Conservation (phyloP, 176 grass and related monocot genomes). For the Oryza coarctata region DNA sequence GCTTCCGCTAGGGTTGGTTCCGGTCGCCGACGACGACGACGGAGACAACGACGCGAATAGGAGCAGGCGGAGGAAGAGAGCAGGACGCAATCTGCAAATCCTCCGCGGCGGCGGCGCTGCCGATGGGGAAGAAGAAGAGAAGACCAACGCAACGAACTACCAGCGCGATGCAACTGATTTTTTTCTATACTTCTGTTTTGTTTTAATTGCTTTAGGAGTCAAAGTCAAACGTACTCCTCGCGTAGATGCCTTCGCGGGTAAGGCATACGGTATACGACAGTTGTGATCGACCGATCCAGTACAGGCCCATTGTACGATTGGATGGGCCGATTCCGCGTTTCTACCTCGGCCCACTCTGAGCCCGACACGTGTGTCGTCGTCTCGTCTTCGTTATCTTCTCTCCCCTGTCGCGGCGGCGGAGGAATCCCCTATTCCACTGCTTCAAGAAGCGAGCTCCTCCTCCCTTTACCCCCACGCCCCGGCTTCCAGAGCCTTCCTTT, state of each 20-base stretch:
- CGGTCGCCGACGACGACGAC: not conserved
- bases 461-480: not conserved
- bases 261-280: not conserved
- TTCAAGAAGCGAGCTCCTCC: conserved; percentile 24
- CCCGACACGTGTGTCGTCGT: conserved; percentile 9
- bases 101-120: not conserved
- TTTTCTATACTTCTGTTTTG: not conserved
- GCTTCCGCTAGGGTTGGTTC: conserved; percentile 24
- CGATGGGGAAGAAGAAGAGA: not conserved
- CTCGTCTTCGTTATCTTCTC: not conserved
- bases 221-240: not conserved
- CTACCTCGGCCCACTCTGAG: not conserved
- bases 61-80: not conserved
- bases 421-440: conserved; percentile 13
- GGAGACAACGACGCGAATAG: too few relatives aligned
- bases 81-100: not conserved
- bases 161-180: not conserved
- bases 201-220: not conserved
- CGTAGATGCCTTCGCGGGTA: not conserved
- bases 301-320: not conserved
- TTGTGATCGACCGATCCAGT: too few relatives aligned
- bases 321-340: not conserved
- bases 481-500: conserved; percentile 50
- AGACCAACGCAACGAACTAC: not conserved
- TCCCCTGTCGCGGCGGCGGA: not conserved